Percentiles rank a stretch among this genome's conserved stretches.
Evolutionary conservation across 768 basidiomycete genomes (phyloP).

Genomic region (Agrocybe praecox): DNA sequence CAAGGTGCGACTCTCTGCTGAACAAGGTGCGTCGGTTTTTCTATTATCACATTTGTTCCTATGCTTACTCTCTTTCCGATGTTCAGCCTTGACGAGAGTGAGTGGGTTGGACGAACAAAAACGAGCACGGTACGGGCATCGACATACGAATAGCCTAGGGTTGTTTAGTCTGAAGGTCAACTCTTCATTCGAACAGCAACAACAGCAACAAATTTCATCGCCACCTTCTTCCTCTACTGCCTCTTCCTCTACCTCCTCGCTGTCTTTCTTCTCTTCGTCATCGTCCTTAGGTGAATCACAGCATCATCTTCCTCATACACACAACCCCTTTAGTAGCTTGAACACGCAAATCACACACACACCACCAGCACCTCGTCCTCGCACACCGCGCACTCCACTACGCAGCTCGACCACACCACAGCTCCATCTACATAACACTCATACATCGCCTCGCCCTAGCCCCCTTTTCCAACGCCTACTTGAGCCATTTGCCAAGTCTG

Average conservation of each 20-base stretch:
- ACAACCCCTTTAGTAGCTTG: background rate
- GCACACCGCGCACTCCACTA: slow-evolving; percentile 8
- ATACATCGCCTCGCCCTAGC: slow-evolving; percentile 11
- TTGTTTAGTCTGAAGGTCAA: slow-evolving; percentile 3
- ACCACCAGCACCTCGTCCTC: background rate
- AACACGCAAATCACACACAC: background rate
- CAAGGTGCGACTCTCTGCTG: background rate
- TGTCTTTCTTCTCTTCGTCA: background rate
- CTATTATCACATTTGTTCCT: background rate
- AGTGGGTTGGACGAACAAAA: background rate
- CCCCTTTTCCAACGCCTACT: slow-evolving; percentile 19
- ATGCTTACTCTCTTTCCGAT: background rate
- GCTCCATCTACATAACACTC: background rate
- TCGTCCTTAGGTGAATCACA: background rate
- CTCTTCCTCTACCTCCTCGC: background rate
- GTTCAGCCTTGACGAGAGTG: background rate
- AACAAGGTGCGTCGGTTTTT: background rate
- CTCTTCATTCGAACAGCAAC: background rate
- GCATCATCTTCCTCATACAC: background rate
- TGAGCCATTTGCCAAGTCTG: slow-evolving; percentile 9
- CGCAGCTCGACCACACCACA: slow-evolving; percentile 3
- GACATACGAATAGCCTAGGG: slow-evolving; percentile 6
- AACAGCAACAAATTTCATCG: background rate
- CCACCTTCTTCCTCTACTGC: background rate
- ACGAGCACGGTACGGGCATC: background rate